Evolutionary conservation across 371 early-diverging fungal genomes (phyloP).

Genomic region (Apophysomyces trapeziformis): DNA sequence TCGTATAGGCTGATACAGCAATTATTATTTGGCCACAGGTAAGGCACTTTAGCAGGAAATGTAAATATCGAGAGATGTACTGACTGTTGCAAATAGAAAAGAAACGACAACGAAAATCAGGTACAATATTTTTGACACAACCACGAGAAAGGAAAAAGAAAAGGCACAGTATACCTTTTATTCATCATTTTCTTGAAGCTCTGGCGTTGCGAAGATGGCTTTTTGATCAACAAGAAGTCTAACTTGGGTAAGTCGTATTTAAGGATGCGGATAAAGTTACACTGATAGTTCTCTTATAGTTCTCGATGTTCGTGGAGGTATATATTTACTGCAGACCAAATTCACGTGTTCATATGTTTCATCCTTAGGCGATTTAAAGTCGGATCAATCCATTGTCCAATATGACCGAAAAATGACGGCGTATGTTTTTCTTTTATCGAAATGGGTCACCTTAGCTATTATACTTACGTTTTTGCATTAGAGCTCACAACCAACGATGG

Average conservation of each 20-base stretch:
- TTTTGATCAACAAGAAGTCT: conserved; percentile 36
- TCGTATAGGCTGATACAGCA: conserved; percentile 11
- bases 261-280: not conserved
- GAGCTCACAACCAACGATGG: conserved; percentile 53
- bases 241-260: conserved; percentile 30
- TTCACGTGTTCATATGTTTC: conserved; percentile 9
- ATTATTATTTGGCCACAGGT: conserved; percentile 25
- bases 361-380: conserved; percentile 36
- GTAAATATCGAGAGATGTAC: not conserved
- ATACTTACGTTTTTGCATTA: conserved; percentile 12
- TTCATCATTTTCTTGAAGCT: conserved; percentile 21
- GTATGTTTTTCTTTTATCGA: conserved; percentile 19
- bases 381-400: conserved; percentile 35
- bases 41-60: not conserved
- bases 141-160: too few species aligned
- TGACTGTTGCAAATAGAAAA: conserved; percentile 12
- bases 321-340: not conserved
- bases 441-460: not conserved
- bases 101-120: conserved; percentile 28
- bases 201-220: conserved; percentile 39
- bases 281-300: conserved; percentile 21
- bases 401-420: conserved; percentile 46
- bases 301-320: conserved; percentile 48
- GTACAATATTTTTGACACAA: conserved; percentile 9
- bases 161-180: too few species aligned